Conservation (phyloP, 73 alveolate genomes). For the Paramecium sonneborni region DNA sequence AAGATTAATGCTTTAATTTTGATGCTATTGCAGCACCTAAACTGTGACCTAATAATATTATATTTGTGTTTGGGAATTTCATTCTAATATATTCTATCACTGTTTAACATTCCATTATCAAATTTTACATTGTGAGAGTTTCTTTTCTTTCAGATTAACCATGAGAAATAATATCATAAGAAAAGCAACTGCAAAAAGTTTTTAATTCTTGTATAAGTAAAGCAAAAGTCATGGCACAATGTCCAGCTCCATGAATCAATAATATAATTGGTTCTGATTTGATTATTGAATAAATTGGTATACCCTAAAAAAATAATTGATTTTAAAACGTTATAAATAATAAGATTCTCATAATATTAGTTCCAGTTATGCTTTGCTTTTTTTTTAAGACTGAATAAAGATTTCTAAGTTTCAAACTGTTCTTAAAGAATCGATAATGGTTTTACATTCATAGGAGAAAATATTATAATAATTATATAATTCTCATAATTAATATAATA, state of each 20-base stretch:
- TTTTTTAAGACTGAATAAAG: background rate
- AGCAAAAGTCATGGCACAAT: background rate
- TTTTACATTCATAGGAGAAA: background rate
- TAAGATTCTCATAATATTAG: background rate
- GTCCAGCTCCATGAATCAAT: conserved; percentile 4
- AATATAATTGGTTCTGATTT: background rate
- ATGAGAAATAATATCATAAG: conserved; percentile 10
- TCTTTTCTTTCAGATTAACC: background rate
- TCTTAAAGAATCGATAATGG: background rate
- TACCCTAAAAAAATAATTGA: background rate
- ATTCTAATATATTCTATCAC: background rate
- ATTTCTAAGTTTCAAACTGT: background rate
- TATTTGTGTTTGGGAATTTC: background rate
- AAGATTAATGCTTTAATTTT: background rate
- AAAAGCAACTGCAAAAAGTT: background rate
- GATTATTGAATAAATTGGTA: background rate
- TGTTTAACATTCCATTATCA: background rate
- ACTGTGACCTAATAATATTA: conserved; percentile 44
- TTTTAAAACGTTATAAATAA: background rate
- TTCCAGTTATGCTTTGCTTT: background rate
- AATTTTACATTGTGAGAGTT: background rate
- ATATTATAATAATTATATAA: background rate
- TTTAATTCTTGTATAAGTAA: background rate
- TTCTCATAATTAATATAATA: background rate
- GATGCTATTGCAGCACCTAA: conserved; percentile 63